These are phyloP conservation scores for Apiotrichum laibachii DNA, from an alignment of 1,284 basidiomycete species.

Conservation along the genomic window DNA sequence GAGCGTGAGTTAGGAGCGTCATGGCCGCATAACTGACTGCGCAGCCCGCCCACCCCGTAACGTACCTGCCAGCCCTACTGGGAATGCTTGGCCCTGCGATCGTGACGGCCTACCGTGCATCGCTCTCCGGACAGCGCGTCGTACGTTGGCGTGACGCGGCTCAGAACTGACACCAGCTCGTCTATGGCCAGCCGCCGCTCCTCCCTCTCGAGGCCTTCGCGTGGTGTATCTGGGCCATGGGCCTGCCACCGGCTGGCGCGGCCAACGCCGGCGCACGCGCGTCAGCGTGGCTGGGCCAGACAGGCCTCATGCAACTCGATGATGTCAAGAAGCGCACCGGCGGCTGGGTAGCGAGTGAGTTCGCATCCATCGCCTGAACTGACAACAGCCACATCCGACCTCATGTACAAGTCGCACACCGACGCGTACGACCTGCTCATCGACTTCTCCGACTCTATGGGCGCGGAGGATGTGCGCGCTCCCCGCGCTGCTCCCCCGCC, in stretches of 20 bases:
- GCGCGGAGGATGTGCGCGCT: conserved; percentile 16
- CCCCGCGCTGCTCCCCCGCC: conserved; percentile 11
- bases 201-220: conserved; percentile 40
- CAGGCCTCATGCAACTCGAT: conserved; percentile 44
- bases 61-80: conserved; percentile 39
- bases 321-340: conserved; percentile 30
- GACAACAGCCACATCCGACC: conserved; percentile 41
- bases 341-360: conserved; percentile 47
- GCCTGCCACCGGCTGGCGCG: conserved; percentile 29
- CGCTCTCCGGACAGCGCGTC: conserved; percentile 39
- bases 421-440: conserved; percentile 43
- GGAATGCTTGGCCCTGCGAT: conserved; percentile 38
- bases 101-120: conserved; percentile 41
- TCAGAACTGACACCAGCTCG: conserved; percentile 25
- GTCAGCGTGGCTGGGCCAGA: conserved; percentile 37
- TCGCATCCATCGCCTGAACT: neutral
- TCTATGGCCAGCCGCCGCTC: conserved; percentile 45
- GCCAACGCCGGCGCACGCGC: conserved; percentile 17
- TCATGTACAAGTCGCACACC: conserved; percentile 41
- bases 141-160: conserved; percentile 21
- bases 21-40: neutral
- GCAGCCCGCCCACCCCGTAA: conserved; percentile 34
- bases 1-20: conserved; percentile 5
- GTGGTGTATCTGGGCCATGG: conserved; percentile 44
- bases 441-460: conserved; percentile 36